These are phyloP conservation scores for Colletotrichum gigasporum DNA, from an alignment of 2,329 filamentous ascomycete genomes.

Conservation along the genomic window DNA sequence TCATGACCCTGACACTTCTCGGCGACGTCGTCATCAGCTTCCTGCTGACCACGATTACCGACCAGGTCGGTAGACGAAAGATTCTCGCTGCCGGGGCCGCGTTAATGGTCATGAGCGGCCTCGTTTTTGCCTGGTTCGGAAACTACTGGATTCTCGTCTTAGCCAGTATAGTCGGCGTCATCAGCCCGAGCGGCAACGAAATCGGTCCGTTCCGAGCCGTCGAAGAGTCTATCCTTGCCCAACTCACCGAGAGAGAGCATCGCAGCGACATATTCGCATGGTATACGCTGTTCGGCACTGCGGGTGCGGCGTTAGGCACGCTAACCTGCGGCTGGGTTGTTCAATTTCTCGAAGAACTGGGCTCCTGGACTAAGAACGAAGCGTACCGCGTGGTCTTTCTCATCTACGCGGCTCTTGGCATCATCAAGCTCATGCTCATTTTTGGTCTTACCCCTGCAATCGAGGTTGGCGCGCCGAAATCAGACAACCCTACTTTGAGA, in stretches of 20 bases:
- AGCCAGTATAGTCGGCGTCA: slow-evolving; percentile 69
- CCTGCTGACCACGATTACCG: slow-evolving; percentile 66
- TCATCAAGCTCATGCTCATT: slow-evolving; percentile 64
- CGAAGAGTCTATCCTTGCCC: slow-evolving; percentile 68
- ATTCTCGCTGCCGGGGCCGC: slow-evolving; percentile 63
- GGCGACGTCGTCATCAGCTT: slow-evolving; percentile 70
- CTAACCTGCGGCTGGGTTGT: slow-evolving; percentile 68
- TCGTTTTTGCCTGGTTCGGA: slow-evolving; percentile 60
- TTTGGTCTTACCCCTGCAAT: slow-evolving; percentile 57
- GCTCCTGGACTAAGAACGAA: slow-evolving; percentile 53
- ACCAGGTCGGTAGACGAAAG: slow-evolving; percentile 62
- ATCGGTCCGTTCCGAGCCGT: slow-evolving; percentile 71
- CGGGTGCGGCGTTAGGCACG: slow-evolving; percentile 69
- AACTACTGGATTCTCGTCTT: slow-evolving; percentile 68
- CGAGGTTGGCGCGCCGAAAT: slow-evolving; percentile 45
- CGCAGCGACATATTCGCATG: slow-evolving; percentile 69
- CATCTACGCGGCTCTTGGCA: slow-evolving; percentile 64
- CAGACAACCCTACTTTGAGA: not conserved
- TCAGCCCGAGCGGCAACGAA: slow-evolving; percentile 70
- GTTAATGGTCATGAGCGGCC: slow-evolving; percentile 65
- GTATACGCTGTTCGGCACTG: slow-evolving; percentile 67
- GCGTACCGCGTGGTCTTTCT: slow-evolving; percentile 67
- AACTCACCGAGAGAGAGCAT: slow-evolving; percentile 56
- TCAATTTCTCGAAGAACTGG: slow-evolving; percentile 53
- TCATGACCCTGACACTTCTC: slow-evolving; percentile 71